phyloP scores from a whole-genome alignment of 257 asterid species.

The Gentiana straminea region DNA sequence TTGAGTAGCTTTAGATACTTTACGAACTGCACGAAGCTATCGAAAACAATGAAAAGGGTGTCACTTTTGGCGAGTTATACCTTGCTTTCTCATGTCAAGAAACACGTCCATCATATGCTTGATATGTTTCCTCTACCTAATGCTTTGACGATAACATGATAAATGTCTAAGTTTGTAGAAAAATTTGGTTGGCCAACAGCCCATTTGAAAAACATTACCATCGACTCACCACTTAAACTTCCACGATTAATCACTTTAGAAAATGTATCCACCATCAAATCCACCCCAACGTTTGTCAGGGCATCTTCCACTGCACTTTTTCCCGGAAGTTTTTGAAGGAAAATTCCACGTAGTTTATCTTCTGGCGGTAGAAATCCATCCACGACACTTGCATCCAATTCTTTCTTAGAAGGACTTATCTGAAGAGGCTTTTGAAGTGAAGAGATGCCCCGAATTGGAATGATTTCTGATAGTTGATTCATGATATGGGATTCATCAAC shows the following conservation, averaged over 20 bases:
- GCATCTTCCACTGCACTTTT: slow-evolving; percentile 34
- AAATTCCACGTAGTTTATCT: slow-evolving; percentile 75
- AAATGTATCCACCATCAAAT: slow-evolving; percentile 37
- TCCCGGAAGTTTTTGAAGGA: slow-evolving; percentile 56
- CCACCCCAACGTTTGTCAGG: slow-evolving; percentile 34
- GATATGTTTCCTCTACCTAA: slow-evolving; percentile 67
- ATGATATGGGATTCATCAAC: slow-evolving; percentile 44
- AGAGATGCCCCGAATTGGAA: too few species aligned
- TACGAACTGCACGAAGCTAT: slow-evolving; percentile 55
- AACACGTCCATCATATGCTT: slow-evolving; percentile 49
- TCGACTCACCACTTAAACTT: slow-evolving; percentile 47
- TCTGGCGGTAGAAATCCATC: too few species aligned
- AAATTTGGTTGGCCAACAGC: slow-evolving; percentile 38
- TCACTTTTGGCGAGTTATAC: slow-evolving; percentile 34
- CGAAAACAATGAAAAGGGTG: slow-evolving; percentile 51
- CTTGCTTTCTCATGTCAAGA: slow-evolving; percentile 34
- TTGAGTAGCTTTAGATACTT: slow-evolving; percentile 46
- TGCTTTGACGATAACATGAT: slow-evolving; percentile 48
- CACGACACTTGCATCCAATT: too few species aligned
- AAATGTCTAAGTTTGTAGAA: slow-evolving; percentile 16
- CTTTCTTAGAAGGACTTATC: too few species aligned
- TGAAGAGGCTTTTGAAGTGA: too few species aligned
- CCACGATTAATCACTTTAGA: slow-evolving; percentile 59
- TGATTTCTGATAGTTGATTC: slow-evolving; percentile 48
- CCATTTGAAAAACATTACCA: slow-evolving; percentile 60